Conservation (phyloP, 805 yeast genomes). For the Wickerhamomyces kurtzmanii region DNA sequence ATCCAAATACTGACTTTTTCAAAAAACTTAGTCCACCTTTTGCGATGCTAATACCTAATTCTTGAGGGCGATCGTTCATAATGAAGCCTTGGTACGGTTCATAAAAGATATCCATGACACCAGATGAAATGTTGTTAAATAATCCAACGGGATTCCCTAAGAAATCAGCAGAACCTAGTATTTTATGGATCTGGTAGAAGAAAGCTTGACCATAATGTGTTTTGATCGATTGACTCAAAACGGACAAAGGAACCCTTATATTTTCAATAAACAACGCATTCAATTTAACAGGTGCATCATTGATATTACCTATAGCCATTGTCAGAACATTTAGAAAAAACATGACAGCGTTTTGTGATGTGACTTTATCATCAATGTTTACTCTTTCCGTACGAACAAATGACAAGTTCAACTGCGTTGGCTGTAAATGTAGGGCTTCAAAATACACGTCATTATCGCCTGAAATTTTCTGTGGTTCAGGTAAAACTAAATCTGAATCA, state of each 20-base stretch:
- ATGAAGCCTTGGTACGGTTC: constrained; percentile 96
- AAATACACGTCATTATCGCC: constrained; percentile 74
- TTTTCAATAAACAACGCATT: constrained; percentile 86
- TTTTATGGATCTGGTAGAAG: constrained; percentile 83
- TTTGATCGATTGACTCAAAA: constrained; percentile 56
- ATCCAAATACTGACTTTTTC: constrained; percentile 90
- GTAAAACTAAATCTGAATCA: constrained; percentile 54
- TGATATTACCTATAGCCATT: constrained; percentile 95
- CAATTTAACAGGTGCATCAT: constrained; percentile 89
- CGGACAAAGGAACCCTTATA: constrained; percentile 75
- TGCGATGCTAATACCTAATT: constrained; percentile 89
- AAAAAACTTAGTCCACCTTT: constrained; percentile 93
- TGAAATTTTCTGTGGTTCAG: constrained; percentile 51
- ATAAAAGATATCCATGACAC: constrained; percentile 91
- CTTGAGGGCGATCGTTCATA: constrained; percentile 92
- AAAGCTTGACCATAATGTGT: constrained; percentile 91
- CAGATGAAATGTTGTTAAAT: constrained; percentile 87
- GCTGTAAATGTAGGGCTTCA: constrained; percentile 88
- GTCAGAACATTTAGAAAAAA: constrained; percentile 79
- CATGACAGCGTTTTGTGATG: constrained; percentile 57
- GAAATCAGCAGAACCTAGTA: constrained; percentile 93
- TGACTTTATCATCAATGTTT: constrained; percentile 52
- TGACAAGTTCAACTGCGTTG: constrained; percentile 78
- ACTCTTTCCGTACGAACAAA: constrained; percentile 83
- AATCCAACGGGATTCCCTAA: constrained; percentile 96